Evolutionary conservation across 1,284 basidiomycete genomes (phyloP), one percentile per base, ranked within the genome.

Genomic region (Austroboletus novae-zelandiae): DNA sequence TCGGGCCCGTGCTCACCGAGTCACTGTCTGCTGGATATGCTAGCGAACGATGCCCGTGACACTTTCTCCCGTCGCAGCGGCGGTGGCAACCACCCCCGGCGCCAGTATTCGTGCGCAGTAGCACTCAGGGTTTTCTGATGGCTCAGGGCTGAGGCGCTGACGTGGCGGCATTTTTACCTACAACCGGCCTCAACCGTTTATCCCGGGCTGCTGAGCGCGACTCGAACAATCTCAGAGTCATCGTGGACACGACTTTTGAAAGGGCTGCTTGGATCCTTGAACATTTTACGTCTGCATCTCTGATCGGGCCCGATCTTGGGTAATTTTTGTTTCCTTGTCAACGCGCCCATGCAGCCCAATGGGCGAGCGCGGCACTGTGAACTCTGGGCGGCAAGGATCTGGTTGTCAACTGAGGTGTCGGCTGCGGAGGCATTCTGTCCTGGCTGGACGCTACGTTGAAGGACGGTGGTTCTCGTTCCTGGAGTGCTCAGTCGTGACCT

Each of bases 301-400:
- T 14, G 15, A 23, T 31, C 25, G 17, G 18, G 9, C 32, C 14
- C 49, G 25, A 31, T 54, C 46, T 31, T 46, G 50, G 60, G 47
- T 55, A 58, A 47, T 49, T 49, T 55, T n/a, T 9, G 53, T 59
- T 48, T 41, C 55, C 51, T 55, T 54, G 50, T 42, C 60, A 60
- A 55, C 55, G 40, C 18, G 27, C 11, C 30, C 36, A 35, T 41
- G 36, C 47, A 17, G 34, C 40, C 50, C 40, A 20, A 2, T 27
- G 36, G 29, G 30, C 14, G 31, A 46, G 30, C 42, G 14, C 37
- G 20, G 20, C 20, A 23, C 20, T 23, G 20, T 46, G 43, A 57
- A 35, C 41, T 45, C 34, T 48, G 37, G 13, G 27, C 15, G 18
- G 17, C 57, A 58, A 52, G 52, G 52, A 55, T 37, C 40, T 18